Evolutionary conservation across 2,329 filamentous ascomycete species (phyloP).

Genomic region (Botrytis galanthina): DNA sequence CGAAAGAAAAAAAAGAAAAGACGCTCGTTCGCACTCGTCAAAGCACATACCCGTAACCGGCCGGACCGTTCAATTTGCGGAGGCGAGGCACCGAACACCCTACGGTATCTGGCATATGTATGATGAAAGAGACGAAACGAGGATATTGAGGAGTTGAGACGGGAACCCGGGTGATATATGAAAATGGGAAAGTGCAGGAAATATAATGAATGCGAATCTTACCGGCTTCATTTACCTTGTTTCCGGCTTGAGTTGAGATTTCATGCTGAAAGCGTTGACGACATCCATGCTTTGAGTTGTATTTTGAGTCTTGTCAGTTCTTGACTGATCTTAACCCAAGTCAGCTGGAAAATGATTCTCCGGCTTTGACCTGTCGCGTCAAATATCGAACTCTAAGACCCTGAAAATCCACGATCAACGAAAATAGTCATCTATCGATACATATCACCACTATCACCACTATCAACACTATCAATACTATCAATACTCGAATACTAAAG

Average conservation of each 20-base stretch:
- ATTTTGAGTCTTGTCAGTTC: not conserved
- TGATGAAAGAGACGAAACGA: not conserved
- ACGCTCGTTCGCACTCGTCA: constrained; percentile 1
- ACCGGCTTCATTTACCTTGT: constrained; percentile 5
- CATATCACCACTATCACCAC: not conserved
- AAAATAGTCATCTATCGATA: not conserved
- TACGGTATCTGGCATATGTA: constrained; percentile 11
- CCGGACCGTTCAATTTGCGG: constrained; percentile 13
- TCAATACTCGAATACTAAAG: not conserved
- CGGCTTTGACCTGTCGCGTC: not conserved
- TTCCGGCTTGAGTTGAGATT: not conserved
- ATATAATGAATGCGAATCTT: not conserved
- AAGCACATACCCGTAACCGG: constrained; percentile 11
- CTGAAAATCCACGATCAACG: not conserved
- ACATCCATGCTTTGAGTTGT: not conserved
- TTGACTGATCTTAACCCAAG: not conserved
- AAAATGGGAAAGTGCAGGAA: constrained; percentile 3
- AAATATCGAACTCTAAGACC: not conserved
- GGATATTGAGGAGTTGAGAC: not conserved
- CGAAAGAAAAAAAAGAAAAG: not conserved
- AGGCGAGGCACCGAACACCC: constrained; percentile 7
- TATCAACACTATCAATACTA: not conserved
- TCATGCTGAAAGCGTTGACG: not conserved
- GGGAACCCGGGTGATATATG: constrained; percentile 1
- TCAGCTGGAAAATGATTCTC: not conserved